Evolutionary conservation across 495 filamentous ascomycete species (phyloP), one percentile per base, ranked within the genome.

Genomic region (Xeromyces bisporus): DNA sequence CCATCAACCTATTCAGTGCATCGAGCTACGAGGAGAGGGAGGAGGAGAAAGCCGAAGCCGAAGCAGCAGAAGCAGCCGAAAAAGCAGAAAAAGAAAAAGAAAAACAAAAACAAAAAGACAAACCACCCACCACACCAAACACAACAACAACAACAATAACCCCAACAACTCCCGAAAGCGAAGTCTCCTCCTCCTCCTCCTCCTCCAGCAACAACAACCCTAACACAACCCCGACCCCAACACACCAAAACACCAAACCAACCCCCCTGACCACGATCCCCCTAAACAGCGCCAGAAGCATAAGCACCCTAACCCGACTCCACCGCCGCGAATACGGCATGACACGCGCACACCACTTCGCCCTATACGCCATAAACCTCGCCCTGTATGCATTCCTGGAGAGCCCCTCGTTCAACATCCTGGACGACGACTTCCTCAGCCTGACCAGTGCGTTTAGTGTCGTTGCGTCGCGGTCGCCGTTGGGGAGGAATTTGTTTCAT

Each of bases 321-420:
- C 51, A 60, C 17, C 46, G 50, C 2, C 43, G 46, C 7, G 53
- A 62, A 23, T 60, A 47, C 30, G 55, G 58, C 6, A 35, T 62
- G 27, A 54, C 38, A 15, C 53, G 56, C 15, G 53, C 55, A 4
- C 60, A 64, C 35, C 47, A 55, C 13, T 64, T 59, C 26, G 50
- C 57, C 8, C 41, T 64, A 36, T 64, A 59, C 28, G 56, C 57
- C 1, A 55, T 64, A 31, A 64, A 57, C 20, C 44, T 64, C 8
- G 60, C 57, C 6, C 36, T 64, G 2, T 64, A 62, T 35, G 45
- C 49, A 0, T 33, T 64, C 39, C 35, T 59, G 2, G 51, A 58
- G n/a, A 36, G 40, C 7, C 37, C 41, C 3, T 15, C 34, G 0
- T 62, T 60, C 24, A 50, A 64, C 27, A 49, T 61, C 0, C 37